These are phyloP conservation scores for Bacidia gigantensis DNA, from an alignment of 495 filamentous ascomycete genomes.

Conservation along the genomic window DNA sequence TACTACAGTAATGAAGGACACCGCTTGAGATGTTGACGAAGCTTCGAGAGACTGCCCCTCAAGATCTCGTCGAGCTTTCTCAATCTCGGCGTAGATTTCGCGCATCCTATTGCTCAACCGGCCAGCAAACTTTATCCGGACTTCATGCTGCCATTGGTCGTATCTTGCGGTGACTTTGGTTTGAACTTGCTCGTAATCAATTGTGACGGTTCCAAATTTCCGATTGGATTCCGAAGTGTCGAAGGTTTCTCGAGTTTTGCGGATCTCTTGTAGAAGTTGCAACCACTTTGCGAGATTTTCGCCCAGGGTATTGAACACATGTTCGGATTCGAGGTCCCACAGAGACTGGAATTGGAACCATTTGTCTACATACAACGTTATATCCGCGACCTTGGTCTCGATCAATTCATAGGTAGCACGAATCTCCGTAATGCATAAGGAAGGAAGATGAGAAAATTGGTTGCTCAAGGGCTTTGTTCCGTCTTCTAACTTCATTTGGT, in stretches of 20 bases:
- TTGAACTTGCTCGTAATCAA: slow-evolving; percentile 97
- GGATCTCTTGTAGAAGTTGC: slow-evolving; percentile 85
- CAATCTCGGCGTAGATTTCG: slow-evolving; percentile 77
- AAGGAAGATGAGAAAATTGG: slow-evolving; percentile 77
- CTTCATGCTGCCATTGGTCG: slow-evolving; percentile 98
- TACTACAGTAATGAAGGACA: slow-evolving; percentile 95
- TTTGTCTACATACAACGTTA: slow-evolving; percentile 78
- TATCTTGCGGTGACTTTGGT: slow-evolving; percentile 97
- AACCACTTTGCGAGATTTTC: slow-evolving; percentile 87
- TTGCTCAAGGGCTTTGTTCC: slow-evolving; percentile 47
- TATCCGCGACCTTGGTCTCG: slow-evolving; percentile 61
- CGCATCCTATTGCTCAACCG: slow-evolving; percentile 82
- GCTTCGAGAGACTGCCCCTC: slow-evolving; percentile 84
- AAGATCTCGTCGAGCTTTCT: slow-evolving; percentile 72
- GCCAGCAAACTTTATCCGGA: slow-evolving; percentile 77
- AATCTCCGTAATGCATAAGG: slow-evolving; percentile 62
- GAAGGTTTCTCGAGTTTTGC: slow-evolving; percentile 84
- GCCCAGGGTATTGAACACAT: slow-evolving; percentile 82
- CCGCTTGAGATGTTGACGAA: slow-evolving; percentile 86
- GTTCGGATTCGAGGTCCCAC: slow-evolving; percentile 92
- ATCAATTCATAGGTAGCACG: slow-evolving; percentile 65
- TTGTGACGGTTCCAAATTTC: slow-evolving; percentile 80
- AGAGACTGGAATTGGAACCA: slow-evolving; percentile 98
- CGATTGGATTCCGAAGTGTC: slow-evolving; percentile 87
- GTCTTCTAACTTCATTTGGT: slow-evolving; percentile 68